Base-by-base conservation (phyloP, 2,329 filamentous ascomycete species). In the Huntiella decipiens region DNA sequence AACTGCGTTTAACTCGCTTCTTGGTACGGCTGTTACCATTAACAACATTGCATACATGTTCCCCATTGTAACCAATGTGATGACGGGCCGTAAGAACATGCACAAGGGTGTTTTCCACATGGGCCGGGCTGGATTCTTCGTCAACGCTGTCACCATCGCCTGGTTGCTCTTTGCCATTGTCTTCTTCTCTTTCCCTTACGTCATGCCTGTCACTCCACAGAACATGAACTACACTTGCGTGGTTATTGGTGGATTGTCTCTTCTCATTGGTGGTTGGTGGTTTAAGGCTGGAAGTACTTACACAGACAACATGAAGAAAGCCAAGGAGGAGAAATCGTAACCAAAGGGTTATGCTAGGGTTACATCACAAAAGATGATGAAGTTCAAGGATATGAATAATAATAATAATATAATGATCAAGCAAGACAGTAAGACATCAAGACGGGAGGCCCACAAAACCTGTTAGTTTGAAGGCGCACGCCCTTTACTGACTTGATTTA, bases 191-290 rank as follows among this genome's bases (percentile, higher is more conserved):
- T 66, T 66, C 52, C 64, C 64, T 0, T 66, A 63, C 44, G 53
- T 57, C 36, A 59, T 57, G 54, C 63, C 63, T 0, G 62, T 64
- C 6, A 54, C 53, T 31, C 53, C 53, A 1, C 49, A 51, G 19
- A 67, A 66, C 47, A 68, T 68, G 66, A 68, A 49, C 34, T 49
- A 49, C 35, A 67, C 66, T 1, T 67, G 66, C 41, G 63, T 65
- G 0, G 63, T 65, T 10, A 61, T 67, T 4, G 65, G 63, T 1
- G 64, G 56, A 0, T 44, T 58, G 19, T n/a, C 50, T 3, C 58
- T 63, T 5, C 38, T 62, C 1, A 55, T 67, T 7, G 57, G 61
- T 2, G 51, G 48, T 0, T 67, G 64, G 65, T 67, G 64, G 63
- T 43, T 65, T n/a, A 56, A 65, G 44, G 62, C 57, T 1, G 61